phyloP scores from a whole-genome alignment of 1,139 yeast genomes.

The Kodamaea sp. region DNA sequence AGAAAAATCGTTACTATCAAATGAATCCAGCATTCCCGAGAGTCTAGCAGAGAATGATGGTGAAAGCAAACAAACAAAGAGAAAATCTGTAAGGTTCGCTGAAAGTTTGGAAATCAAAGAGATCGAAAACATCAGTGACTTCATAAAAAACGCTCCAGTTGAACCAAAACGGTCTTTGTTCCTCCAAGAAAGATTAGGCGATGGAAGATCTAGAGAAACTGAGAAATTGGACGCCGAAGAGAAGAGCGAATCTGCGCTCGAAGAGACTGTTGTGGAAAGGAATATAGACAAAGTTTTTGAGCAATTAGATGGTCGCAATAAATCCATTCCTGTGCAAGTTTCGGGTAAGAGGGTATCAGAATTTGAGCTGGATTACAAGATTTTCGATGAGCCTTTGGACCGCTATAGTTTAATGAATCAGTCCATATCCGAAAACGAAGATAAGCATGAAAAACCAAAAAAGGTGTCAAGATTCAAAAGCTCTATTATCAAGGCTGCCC shows the following conservation, averaged over 20 bases:
- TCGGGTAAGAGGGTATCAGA: not conserved
- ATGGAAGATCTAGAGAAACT: not conserved
- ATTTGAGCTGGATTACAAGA: not conserved
- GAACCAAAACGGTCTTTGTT: conserved; percentile 24
- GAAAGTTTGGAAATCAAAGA: conserved; percentile 55
- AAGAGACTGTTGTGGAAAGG: conserved; percentile 14
- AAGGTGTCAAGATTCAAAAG: conserved; percentile 12
- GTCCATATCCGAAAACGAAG: conserved; percentile 21
- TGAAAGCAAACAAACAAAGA: not conserved
- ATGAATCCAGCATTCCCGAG: not conserved
- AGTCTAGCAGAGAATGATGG: not conserved
- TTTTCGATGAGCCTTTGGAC: conserved; percentile 11
- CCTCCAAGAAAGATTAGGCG: conserved; percentile 21
- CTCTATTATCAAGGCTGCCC: conserved; percentile 1
- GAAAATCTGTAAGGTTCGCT: conserved; percentile 56
- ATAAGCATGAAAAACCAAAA: conserved; percentile 9
- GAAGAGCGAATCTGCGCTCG: conserved; percentile 6
- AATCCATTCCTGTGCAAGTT: conserved; percentile 3
- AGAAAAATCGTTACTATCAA: not conserved
- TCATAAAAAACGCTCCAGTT: conserved; percentile 35
- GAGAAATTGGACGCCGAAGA: not conserved
- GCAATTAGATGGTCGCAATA: not conserved
- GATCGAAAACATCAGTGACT: conserved; percentile 57
- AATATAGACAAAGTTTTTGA: not conserved
- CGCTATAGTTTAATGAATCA: conserved; percentile 26